A percentile compares a stretch with the other conserved stretches of the same genome.
These are phyloP conservation scores for Skeletonema tropicum DNA, from an alignment of 108 stramenopile species.

Conservation along the genomic window DNA sequence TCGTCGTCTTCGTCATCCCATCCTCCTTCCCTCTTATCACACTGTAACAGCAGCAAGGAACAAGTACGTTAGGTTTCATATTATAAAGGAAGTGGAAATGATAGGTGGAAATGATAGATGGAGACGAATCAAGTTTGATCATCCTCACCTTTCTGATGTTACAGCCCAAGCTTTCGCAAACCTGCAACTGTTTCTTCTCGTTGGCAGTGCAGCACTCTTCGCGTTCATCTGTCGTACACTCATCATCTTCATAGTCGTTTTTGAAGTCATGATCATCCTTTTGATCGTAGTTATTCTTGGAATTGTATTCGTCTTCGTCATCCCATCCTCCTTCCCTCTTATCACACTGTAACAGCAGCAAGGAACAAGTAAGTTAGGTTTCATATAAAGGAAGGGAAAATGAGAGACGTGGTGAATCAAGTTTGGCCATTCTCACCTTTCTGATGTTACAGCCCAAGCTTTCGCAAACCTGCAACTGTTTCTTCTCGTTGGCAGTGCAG, in stretches of 20 bases:
- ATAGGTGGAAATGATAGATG: background rate
- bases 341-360: background rate
- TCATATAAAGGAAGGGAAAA: background rate
- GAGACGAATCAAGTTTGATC: background rate
- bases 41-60: background rate
- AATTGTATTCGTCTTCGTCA: background rate
- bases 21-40: background rate
- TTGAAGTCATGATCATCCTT: background rate
- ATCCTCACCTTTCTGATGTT: background rate
- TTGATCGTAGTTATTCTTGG: background rate
- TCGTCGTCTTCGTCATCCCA: background rate
- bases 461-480: background rate
- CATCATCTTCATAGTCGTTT: background rate
- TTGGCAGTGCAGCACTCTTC: background rate
- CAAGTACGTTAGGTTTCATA: background rate
- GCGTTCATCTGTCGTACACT: background rate
- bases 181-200: background rate
- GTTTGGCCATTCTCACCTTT: background rate
- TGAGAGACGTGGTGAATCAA: no score
- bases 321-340: slow-evolving; percentile 4
- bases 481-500: background rate
- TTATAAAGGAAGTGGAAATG: background rate
- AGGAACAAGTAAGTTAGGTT: background rate
- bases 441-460: background rate
- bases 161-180: background rate